phyloP scores from a whole-genome alignment of 2,329 filamentous ascomycete genomes.

The Penicillium italicum region DNA sequence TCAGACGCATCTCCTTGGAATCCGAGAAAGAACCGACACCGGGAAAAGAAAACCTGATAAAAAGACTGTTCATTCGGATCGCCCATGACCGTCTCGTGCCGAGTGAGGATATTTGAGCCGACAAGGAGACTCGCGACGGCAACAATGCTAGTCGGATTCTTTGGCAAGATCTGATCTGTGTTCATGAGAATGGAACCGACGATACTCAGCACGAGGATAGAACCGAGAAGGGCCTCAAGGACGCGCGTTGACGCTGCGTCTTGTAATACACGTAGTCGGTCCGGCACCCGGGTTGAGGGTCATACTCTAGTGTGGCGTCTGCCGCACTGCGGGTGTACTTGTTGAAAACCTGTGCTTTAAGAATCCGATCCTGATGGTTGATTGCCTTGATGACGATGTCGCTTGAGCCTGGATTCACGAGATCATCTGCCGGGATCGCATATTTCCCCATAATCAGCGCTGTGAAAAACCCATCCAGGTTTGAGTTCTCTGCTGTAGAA shows the following conservation, averaged over 20 bases:
- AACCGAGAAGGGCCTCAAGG: background rate
- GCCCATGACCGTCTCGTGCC: background rate
- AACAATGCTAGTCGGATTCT: background rate
- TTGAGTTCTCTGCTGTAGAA: background rate
- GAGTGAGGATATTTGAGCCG: background rate
- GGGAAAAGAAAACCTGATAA: background rate
- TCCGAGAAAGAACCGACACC: background rate
- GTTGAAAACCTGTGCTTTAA: background rate
- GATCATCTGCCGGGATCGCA: background rate
- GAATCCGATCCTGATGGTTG: background rate
- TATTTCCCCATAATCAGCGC: background rate
- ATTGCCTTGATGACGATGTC: background rate
- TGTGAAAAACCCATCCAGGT: background rate
- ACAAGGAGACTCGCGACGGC: background rate
- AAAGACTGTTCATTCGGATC: background rate
- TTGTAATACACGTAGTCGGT: background rate
- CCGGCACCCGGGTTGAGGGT: background rate
- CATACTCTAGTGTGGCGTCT: background rate
- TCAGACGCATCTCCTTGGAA: background rate
- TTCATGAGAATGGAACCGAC: background rate
- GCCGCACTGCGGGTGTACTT: background rate
- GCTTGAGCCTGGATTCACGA: background rate
- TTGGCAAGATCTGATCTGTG: background rate
- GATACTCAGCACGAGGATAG: background rate
- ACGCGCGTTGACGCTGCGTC: background rate